These are phyloP conservation scores for Sechiopsis laciniata DNA, from an alignment of 306 rosid species.

Conservation along the genomic window DNA sequence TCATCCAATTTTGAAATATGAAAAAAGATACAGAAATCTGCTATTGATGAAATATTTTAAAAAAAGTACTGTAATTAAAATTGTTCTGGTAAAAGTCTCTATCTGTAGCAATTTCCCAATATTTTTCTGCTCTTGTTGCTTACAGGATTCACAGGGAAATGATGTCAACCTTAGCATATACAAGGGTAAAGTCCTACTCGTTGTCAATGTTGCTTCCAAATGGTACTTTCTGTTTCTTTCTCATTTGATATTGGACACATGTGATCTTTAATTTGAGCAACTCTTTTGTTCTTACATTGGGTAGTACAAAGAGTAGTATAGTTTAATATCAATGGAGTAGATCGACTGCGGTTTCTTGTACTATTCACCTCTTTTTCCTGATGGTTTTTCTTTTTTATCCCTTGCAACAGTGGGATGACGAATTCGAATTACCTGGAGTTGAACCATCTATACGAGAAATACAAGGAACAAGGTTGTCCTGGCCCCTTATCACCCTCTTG, in stretches of 20 bases:
- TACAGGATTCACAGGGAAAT: conserved; percentile 68
- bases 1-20: no score
- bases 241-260: not conserved
- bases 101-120: not conserved
- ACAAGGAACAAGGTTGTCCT: conserved; percentile 69
- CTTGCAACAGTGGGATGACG: conserved; percentile 65
- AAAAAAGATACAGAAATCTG: no score
- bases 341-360: not conserved
- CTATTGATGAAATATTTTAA: no score
- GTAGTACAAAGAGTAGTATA: not conserved
- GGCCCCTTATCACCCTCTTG: not conserved
- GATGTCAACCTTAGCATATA: conserved; percentile 52
- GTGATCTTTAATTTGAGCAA: not conserved
- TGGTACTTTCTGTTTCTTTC: conserved; percentile 41
- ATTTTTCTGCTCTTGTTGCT: conserved; percentile 1
- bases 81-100: no score
- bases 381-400: not conserved
- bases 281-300: not conserved
- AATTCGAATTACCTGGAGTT: conserved; percentile 71
- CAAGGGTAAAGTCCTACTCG: conserved; percentile 64
- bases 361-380: not conserved
- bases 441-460: conserved; percentile 65
- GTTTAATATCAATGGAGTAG: not conserved
- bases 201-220: conserved; percentile 90
- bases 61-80: no score